Percentiles rank a stretch among this genome's conserved stretches.
Evolutionary conservation across 2,329 filamentous ascomycete genomes (phyloP).

Genomic region (Pochonia chlamydosporia): DNA sequence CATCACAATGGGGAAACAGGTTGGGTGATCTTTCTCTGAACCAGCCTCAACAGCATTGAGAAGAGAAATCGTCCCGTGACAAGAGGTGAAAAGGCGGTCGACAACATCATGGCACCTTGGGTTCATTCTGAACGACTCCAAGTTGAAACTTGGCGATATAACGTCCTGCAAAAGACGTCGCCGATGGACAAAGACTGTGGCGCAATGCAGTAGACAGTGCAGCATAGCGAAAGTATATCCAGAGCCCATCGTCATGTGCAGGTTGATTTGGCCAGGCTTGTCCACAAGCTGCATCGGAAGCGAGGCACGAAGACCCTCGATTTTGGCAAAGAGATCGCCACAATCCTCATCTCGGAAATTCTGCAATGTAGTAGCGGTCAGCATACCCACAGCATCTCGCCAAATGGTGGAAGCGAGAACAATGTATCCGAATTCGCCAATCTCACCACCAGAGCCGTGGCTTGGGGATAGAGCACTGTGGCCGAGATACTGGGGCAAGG

Average conservation of each 20-base stretch:
- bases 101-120: slow-evolving; percentile 47
- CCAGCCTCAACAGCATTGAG: slow-evolving; percentile 50
- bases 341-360: slow-evolving; percentile 51
- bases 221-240: slow-evolving; percentile 59
- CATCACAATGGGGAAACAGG: slow-evolving; percentile 60
- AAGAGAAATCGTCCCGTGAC: slow-evolving; percentile 52
- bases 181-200: slow-evolving; percentile 55
- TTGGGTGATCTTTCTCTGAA: slow-evolving; percentile 50
- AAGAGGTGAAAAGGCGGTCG: slow-evolving; percentile 52
- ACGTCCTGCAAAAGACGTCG: slow-evolving; percentile 54
- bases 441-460: slow-evolving; percentile 39
- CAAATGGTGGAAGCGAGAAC: slow-evolving; percentile 55
- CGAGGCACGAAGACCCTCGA: slow-evolving; percentile 48
- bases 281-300: slow-evolving; percentile 56
- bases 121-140: slow-evolving; percentile 47
- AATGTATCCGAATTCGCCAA: slow-evolving; percentile 58
- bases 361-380: slow-evolving; percentile 45
- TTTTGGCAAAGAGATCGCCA: slow-evolving; percentile 43
- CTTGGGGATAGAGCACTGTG: slow-evolving; percentile 27
- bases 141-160: slow-evolving; percentile 43
- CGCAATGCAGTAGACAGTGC: slow-evolving; percentile 55
- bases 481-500: slow-evolving; percentile 38
- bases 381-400: slow-evolving; percentile 57
- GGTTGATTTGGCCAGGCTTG: slow-evolving; percentile 54
- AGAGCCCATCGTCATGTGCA: slow-evolving; percentile 60